Evolutionary conservation across 768 basidiomycete species (phyloP).

Genomic region (Suillus cothurnatus): DNA sequence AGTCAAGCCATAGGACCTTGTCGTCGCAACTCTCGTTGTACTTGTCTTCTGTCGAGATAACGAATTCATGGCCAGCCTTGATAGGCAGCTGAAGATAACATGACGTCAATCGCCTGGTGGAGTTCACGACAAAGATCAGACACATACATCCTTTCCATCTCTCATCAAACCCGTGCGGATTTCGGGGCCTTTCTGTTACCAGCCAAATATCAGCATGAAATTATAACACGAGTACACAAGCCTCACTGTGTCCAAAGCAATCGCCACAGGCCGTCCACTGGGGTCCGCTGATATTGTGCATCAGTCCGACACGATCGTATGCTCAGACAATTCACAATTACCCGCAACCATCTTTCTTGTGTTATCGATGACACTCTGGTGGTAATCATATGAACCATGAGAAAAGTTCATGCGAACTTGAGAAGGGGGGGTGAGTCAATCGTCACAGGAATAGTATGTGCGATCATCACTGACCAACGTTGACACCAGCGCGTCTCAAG

Average conservation of each 20-base stretch:
- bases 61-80: slow-evolving; percentile 92
- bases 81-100: slow-evolving; percentile 64
- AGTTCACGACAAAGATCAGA: slow-evolving; percentile 11
- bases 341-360: slow-evolving; percentile 82
- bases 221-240: slow-evolving; percentile 9
- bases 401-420: slow-evolving; percentile 99
- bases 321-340: slow-evolving; percentile 36
- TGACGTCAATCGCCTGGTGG: slow-evolving; percentile 10
- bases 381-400: slow-evolving; percentile 97
- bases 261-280: slow-evolving; percentile 89
- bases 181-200: slow-evolving; percentile 92
- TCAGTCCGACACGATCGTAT: slow-evolving; percentile 10
- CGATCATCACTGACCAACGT: slow-evolving; percentile 76
- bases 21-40: slow-evolving; percentile 80
- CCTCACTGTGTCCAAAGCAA: slow-evolving; percentile 93
- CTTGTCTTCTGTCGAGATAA: slow-evolving; percentile 80
- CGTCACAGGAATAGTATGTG: no score
- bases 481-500: slow-evolving; percentile 90
- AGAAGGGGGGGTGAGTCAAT: background rate
- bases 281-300: slow-evolving; percentile 52
- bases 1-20: slow-evolving; percentile 91
- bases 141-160: slow-evolving; percentile 80
- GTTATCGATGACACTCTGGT: slow-evolving; percentile 99
- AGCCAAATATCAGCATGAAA: background rate
- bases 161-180: slow-evolving; percentile 96